These are phyloP conservation scores for Perilla frutescens DNA, from an alignment of 257 asterid genomes.

Conservation along the genomic window DNA sequence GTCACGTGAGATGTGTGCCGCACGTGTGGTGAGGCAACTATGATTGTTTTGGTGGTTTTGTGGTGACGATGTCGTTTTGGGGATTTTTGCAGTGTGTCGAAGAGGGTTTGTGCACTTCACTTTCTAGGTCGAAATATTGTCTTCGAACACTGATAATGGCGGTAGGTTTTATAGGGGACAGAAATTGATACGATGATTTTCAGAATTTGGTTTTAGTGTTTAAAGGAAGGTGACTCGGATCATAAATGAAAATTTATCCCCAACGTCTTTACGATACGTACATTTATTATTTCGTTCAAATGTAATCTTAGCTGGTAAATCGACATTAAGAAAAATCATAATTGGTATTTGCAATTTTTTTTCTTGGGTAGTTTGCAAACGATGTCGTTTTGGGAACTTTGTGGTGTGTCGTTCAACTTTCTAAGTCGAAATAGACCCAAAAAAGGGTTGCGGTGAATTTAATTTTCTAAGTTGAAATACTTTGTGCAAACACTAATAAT, in stretches of 20 bases:
- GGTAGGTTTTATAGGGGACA: too few species aligned
- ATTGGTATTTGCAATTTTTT: too few species aligned
- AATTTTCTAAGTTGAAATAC: too few species aligned
- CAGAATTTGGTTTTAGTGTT: not conserved
- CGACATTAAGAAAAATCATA: too few species aligned
- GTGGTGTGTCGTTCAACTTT: not conserved
- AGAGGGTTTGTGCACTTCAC: not conserved
- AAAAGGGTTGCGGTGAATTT: too few species aligned
- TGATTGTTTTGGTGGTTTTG: not conserved
- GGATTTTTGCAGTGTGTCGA: not conserved
- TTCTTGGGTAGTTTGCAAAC: too few species aligned
- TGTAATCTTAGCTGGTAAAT: too few species aligned
- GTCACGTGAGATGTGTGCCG: conserved; percentile 31
- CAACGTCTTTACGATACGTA: not conserved
- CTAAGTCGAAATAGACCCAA: not conserved
- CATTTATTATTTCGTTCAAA: too few species aligned
- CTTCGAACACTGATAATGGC: too few species aligned
- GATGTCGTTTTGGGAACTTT: not conserved
- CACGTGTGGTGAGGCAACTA: conserved; percentile 31
- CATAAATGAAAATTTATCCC: not conserved
- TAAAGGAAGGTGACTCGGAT: not conserved
- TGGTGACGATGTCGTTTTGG: not conserved
- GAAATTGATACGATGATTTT: not conserved
- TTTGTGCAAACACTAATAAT: too few species aligned
- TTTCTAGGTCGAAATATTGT: too few species aligned